Evolutionary conservation across 108 stramenopile genomes (phyloP), one percentile per base, ranked within the genome.

Genomic region (Parietichytrium sp.): DNA sequence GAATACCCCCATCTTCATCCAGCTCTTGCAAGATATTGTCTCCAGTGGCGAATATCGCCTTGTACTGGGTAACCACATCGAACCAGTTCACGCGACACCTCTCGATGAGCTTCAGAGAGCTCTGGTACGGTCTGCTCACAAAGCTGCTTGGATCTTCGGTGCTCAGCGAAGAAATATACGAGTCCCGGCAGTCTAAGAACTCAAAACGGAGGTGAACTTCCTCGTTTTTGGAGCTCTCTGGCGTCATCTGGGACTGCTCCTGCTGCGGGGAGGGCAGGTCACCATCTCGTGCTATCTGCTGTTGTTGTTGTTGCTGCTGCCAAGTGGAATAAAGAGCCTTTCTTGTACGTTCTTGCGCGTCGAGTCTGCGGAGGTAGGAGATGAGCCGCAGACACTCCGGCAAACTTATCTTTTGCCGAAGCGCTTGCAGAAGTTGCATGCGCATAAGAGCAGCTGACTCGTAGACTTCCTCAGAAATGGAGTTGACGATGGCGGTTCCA

Each of bases 81-180:
- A 72, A 72, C 61, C 61, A 72, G 61, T 72, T 72, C n/a, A 72
- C 61, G 33, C 61, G 33, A 20, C 61, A 72, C 20, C 61, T 33
- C 61, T 72, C 61, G 20, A 72, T 72, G 42, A 72, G 61, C 20
- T 72, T 72, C 38, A 72, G 61, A 0, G 61, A 72, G 3, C 61
- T 72, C 61, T 45, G 61, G 2, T 72, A 72, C 10, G 61, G 61
- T 6, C 61, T 33, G 33, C 38, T 72, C 38, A 25, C 25, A 25
- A 45, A 72, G 10, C 38, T n/a, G 0, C 20, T 42, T 6, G 25
- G 15, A 25, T 72, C 61, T 20, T 72, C 61, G 10, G 61, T 20
- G 42, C 38, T 42, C 4, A 72, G 61, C 15, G 61, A 72, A 0
- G 23, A n/a, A 72, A 72, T 72, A 42, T 72, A 72, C 20, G 61